Evolutionary conservation across 1,284 basidiomycete genomes (phyloP).

Genomic region (Ganoderma lingzhi): DNA sequence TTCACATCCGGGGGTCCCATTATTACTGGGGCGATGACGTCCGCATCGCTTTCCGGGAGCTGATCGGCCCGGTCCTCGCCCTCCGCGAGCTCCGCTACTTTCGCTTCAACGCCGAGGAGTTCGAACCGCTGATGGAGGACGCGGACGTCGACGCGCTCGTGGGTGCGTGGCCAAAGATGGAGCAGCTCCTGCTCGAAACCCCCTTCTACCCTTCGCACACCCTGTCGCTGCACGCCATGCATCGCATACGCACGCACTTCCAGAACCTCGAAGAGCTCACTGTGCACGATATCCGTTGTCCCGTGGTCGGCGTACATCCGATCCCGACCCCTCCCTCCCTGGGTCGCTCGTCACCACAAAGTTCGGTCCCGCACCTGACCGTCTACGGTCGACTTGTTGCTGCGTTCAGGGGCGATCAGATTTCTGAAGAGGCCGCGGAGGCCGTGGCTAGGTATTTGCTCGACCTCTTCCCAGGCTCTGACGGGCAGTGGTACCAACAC

Average conservation of each 20-base stretch:
- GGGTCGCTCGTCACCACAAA: background rate
- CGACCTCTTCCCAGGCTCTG: background rate
- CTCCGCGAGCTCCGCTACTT: background rate
- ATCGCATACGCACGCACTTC: background rate
- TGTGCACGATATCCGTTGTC: background rate
- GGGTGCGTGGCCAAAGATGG: background rate
- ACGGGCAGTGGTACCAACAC: background rate
- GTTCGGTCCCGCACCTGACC: background rate
- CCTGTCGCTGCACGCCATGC: background rate
- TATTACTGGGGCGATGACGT: background rate
- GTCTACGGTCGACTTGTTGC: background rate
- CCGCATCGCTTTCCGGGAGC: background rate
- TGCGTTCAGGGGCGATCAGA: too few relatives aligned
- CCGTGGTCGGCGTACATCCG: background rate
- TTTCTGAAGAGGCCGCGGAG: background rate
- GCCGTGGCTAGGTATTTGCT: background rate
- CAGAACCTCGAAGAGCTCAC: background rate
- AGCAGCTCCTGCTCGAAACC: background rate
- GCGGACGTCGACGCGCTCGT: background rate
- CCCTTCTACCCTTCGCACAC: too few relatives aligned
- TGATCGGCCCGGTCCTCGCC: background rate
- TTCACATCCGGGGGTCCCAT: background rate
- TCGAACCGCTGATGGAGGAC: background rate
- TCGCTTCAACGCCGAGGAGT: background rate
- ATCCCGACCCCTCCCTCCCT: background rate